Evolutionary conservation across 1,139 yeast species (phyloP).

Genomic region (Hyphopichia pseudoburtonii): DNA sequence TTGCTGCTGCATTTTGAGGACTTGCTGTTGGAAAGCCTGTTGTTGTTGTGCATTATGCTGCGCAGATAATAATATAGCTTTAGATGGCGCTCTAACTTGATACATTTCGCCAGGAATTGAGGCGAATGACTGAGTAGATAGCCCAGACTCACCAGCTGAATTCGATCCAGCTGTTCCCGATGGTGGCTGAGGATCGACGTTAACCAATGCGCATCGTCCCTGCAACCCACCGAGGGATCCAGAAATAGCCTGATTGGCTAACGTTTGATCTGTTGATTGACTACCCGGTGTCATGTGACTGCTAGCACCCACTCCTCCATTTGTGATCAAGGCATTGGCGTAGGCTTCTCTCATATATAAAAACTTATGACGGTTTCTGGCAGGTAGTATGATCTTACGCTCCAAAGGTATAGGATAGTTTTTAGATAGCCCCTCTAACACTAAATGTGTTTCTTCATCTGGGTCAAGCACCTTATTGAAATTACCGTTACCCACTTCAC

Average conservation of each 20-base stretch:
- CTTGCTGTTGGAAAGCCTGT: slow-evolving; percentile 51
- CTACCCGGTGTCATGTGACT: slow-evolving; percentile 17
- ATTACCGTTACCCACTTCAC: slow-evolving; percentile 22
- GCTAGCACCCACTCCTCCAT: slow-evolving; percentile 28
- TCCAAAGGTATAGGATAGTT: slow-evolving; percentile 84
- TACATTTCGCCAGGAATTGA: slow-evolving; percentile 52
- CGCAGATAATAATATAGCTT: slow-evolving; percentile 44
- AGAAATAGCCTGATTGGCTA: slow-evolving; percentile 51
- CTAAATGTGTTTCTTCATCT: slow-evolving; percentile 93
- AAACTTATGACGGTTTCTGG: slow-evolving; percentile 67
- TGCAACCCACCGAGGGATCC: slow-evolving; percentile 70
- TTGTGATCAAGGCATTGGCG: slow-evolving; percentile 56
- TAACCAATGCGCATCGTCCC: slow-evolving; percentile 74
- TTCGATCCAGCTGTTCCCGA: slow-evolving; percentile 1
- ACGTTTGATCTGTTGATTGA: slow-evolving; percentile 35
- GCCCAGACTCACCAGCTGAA: slow-evolving; percentile 19
- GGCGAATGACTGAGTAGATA: slow-evolving; percentile 50
- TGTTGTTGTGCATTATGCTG: slow-evolving; percentile 47
- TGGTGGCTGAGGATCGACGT: slow-evolving; percentile 47
- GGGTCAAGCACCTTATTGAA: slow-evolving; percentile 50
- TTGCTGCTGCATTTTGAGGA: slow-evolving; percentile 45
- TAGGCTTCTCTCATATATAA: slow-evolving; percentile 82
- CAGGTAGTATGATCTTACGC: slow-evolving; percentile 68
- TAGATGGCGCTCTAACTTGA: slow-evolving; percentile 66
- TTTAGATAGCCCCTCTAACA: slow-evolving; percentile 84